Conservation (phyloP, 2,329 filamentous ascomycete species). For the Fusarium agapanthi region DNA sequence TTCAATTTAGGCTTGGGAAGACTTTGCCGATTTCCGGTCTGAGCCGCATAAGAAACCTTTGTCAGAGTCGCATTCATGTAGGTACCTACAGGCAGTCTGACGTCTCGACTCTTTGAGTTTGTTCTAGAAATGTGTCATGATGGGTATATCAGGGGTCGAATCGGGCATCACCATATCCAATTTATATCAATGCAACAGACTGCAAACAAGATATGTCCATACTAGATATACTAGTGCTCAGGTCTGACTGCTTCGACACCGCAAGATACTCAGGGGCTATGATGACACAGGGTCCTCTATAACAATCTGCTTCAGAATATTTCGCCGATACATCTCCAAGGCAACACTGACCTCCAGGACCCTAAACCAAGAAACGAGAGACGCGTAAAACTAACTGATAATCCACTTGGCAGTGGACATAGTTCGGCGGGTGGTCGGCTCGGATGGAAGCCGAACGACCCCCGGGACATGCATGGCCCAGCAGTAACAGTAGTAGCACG, state of each 20-base stretch:
- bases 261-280: neutral
- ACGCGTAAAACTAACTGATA: conserved; percentile 21
- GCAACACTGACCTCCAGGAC: neutral
- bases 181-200: neutral
- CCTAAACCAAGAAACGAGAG: neutral
- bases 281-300: neutral
- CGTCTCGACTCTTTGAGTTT: neutral
- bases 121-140: neutral
- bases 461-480: conserved; percentile 13
- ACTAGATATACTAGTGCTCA: neutral
- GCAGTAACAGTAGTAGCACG: conserved; percentile 38
- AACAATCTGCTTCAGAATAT: neutral
- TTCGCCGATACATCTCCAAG: neutral
- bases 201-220: neutral
- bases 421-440: conserved; percentile 34
- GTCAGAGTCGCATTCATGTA: conserved; percentile 19
- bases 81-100: conserved; percentile 8
- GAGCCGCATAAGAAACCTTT: conserved; percentile 20
- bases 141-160: neutral
- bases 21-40: conserved; percentile 25
- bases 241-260: neutral
- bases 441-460: conserved; percentile 36
- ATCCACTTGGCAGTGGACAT: conserved; percentile 26
- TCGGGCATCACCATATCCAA: conserved; percentile 21
- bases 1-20: neutral